Evolutionary conservation across 2,329 filamentous ascomycete species (phyloP), one percentile per base, ranked within the genome.

Genomic region (Diaporthe sp.): DNA sequence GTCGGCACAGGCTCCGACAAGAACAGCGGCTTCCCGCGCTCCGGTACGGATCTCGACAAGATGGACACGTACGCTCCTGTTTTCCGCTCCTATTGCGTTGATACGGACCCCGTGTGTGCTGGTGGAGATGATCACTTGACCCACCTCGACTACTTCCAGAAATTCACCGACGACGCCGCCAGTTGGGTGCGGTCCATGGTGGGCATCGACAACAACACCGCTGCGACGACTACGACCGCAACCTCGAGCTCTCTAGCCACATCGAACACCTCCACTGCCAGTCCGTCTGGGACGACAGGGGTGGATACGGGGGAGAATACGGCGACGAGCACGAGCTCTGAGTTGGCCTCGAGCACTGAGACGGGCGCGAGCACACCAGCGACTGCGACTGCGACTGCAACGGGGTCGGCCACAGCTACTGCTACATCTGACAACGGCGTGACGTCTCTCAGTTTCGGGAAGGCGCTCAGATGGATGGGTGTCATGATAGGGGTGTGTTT

Each of bases 101-200:
- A 76, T 10, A 81, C 81, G 22, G 85, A 85, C 71, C 83, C 84
- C 2, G 82, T 84, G 73, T 86, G 84, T 76, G 84, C 83, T 17
- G 79, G 80, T 30, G 58, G 58, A 40, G 77, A 83, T n/a, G 78
- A 77, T 81, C 4, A 55, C 17, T 19, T n/a, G 52, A 79, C 78
- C 22, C 84, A 85, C 73, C 78, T 82, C 22, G 83, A 83, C 77
- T 85, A 85, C 74, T 84, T 84, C 72, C 79, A 84, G 55, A 55
- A 81, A n/a, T 81, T 78, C 74, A 77, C 72, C 47, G 54, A 78
- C n/a, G 76, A 78, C n/a, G 76, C 76, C 19, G 78, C 79, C 50
- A 55, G 74, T 45, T 78, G 68, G 70, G 42, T 68, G 30, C 57
- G 57, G n/a, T 66, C 42, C 35, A 68, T 52, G 71, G 47, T 66